These are phyloP conservation scores for Apiotrichum sp. DNA, from an alignment of 1,284 basidiomycete species.

Conservation along the genomic window DNA sequence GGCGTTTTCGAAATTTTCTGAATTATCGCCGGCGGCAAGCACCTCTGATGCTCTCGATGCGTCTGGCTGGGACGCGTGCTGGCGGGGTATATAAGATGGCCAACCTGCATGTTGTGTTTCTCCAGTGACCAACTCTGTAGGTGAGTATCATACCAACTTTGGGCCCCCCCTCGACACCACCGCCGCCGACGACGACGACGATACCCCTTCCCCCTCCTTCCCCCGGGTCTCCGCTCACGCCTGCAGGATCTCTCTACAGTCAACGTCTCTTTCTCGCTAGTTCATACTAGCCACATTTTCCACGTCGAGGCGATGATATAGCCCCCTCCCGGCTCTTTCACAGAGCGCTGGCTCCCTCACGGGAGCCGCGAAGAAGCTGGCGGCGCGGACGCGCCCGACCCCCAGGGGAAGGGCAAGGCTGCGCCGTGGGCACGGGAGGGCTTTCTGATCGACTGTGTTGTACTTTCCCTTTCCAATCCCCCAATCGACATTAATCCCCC, in stretches of 20 bases:
- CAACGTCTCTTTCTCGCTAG: conserved; percentile 43
- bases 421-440: conserved; percentile 38
- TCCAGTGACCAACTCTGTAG: conserved; percentile 7
- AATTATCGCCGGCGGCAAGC: no score
- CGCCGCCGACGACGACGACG: not conserved
- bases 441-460: conserved; percentile 45
- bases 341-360: conserved; percentile 33
- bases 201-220: not conserved
- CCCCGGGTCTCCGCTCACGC: not conserved
- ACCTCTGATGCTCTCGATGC: no score
- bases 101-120: not conserved
- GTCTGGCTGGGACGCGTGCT: not conserved
- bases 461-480: no score
- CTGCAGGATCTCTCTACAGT: conserved; percentile 46
- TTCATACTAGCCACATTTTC: conserved; percentile 48
- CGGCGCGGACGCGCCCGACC: conserved; percentile 25
- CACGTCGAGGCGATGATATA: conserved; percentile 47
- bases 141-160: not conserved
- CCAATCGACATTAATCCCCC: not conserved
- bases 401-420: conserved; percentile 22
- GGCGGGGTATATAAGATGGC: not conserved
- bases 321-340: conserved; percentile 45
- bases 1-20: not conserved
- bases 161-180: not conserved
- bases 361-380: conserved; percentile 45